Conservation (phyloP, 495 filamentous ascomycete species). For the Podospora bellae-mahoneyi region DNA sequence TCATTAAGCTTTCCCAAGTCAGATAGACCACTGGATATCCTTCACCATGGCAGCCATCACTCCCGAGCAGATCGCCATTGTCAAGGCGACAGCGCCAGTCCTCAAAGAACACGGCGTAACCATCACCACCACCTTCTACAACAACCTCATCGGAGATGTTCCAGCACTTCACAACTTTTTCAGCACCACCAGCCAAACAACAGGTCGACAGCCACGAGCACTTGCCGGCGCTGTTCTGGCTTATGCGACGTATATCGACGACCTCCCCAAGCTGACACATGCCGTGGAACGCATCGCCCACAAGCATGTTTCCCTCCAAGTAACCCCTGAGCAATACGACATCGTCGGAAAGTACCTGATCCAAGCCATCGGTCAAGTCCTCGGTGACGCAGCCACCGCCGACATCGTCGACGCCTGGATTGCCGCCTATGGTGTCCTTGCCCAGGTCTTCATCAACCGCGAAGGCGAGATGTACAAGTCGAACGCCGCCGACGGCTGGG, state of each 20-base stretch:
- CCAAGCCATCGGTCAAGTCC: conserved; percentile 62
- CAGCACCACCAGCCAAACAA: conserved; percentile 62
- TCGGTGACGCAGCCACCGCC: conserved; percentile 62
- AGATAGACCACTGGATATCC: background rate
- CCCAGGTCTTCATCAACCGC: conserved; percentile 60
- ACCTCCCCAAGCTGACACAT: conserved; percentile 56
- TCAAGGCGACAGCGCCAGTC: conserved; percentile 60
- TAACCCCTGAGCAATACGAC: conserved; percentile 63
- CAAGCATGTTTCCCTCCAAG: conserved; percentile 70
- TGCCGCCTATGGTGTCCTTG: conserved; percentile 61
- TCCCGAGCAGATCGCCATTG: conserved; percentile 45
- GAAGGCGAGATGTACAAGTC: conserved; percentile 60
- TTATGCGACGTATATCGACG: conserved; percentile 69
- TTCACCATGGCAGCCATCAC: conserved; percentile 35
- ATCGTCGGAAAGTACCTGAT: conserved; percentile 67
- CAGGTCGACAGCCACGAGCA: conserved; percentile 61
- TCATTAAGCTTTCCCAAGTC: background rate
- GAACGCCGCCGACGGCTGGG: conserved; percentile 51
- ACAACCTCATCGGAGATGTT: conserved; percentile 59
- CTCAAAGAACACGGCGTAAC: conserved; percentile 61
- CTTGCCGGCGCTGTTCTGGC: conserved; percentile 64
- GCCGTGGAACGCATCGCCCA: conserved; percentile 71
- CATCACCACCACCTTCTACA: conserved; percentile 68
- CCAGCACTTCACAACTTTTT: conserved; percentile 64
- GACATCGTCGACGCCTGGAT: conserved; percentile 67